phyloP scores from a whole-genome alignment of 768 basidiomycete genomes.

The Lactarius vividus region DNA sequence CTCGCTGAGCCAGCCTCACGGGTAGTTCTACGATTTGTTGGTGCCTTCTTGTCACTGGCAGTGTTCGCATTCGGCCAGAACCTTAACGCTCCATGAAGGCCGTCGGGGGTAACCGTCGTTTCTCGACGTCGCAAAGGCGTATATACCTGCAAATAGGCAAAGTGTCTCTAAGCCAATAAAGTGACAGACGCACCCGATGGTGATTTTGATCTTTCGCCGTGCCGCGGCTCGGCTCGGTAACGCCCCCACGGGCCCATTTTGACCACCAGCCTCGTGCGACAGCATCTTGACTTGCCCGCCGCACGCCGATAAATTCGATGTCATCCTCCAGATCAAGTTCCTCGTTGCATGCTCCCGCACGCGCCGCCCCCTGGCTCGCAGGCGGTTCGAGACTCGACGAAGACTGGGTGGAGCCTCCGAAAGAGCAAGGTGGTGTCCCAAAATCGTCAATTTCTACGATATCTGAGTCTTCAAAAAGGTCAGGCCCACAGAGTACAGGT shows the following conservation, averaged over 20 bases:
- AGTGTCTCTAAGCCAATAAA: conserved; percentile 15
- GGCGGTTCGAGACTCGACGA: conserved; percentile 24
- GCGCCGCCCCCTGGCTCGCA: conserved; percentile 10
- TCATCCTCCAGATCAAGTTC: conserved; percentile 28
- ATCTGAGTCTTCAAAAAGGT: conserved; percentile 21
- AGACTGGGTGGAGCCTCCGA: conserved; percentile 24
- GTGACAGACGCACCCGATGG: conserved; percentile 20
- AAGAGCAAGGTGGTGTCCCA: conserved; percentile 16
- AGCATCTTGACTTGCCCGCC: conserved; percentile 33
- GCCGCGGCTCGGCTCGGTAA: background rate
- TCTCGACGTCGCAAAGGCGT: conserved; percentile 43
- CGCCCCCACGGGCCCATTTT: conserved; percentile 43
- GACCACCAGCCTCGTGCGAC: conserved; percentile 53
- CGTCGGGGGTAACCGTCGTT: conserved; percentile 47
- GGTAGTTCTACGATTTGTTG: conserved; percentile 7
- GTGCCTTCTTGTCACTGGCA: conserved; percentile 17
- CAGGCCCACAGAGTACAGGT: conserved; percentile 5
- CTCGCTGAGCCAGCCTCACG: conserved; percentile 21
- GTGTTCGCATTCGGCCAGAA: conserved; percentile 27
- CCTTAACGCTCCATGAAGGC: conserved; percentile 38
- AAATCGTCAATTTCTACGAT: conserved; percentile 19
- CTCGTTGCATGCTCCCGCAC: conserved; percentile 8
- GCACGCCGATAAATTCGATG: conserved; percentile 32
- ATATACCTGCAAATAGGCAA: conserved; percentile 32
- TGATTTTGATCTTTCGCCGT: conserved; percentile 6